These are phyloP conservation scores for Trichoderma sp. DNA, from an alignment of 2,329 filamentous ascomycete genomes.

Conservation along the genomic window DNA sequence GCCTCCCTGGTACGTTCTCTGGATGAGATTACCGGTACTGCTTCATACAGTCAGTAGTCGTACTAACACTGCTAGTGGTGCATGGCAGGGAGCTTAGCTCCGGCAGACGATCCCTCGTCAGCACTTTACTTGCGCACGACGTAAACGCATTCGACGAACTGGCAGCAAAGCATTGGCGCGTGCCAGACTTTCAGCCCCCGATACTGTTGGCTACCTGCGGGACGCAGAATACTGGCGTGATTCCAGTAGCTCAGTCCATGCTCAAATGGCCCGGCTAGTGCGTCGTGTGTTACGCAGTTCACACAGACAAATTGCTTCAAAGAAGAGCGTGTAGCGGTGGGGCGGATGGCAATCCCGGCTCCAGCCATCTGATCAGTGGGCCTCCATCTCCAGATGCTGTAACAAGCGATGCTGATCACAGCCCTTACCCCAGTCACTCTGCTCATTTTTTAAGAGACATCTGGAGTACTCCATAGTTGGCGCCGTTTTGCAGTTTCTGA, in stretches of 20 bases:
- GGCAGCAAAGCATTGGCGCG: neutral
- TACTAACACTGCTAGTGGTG: neutral
- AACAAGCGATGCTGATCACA: neutral
- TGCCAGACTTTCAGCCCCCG: neutral
- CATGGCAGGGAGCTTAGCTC: constrained; percentile 7
- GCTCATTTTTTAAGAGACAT: neutral
- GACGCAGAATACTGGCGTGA: neutral
- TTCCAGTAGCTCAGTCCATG: neutral
- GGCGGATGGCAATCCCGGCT: constrained; percentile 8
- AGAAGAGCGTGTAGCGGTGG: constrained; percentile 7
- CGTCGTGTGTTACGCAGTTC: neutral
- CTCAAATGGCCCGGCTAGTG: neutral
- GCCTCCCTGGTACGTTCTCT: neutral
- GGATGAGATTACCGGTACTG: neutral
- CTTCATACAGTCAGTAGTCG: neutral
- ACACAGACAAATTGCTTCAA: neutral
- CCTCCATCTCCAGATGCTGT: constrained; percentile 17
- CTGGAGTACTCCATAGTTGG: neutral
- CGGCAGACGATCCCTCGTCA: constrained; percentile 15
- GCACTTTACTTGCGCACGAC: constrained; percentile 14
- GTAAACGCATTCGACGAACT: neutral
- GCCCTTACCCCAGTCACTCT: neutral
- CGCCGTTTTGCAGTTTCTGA: neutral
- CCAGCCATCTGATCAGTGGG: constrained; percentile 16
- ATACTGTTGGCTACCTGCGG: neutral